Base-by-base conservation (phyloP, 345 rosid genomes). In the Ricinus communis region DNA sequence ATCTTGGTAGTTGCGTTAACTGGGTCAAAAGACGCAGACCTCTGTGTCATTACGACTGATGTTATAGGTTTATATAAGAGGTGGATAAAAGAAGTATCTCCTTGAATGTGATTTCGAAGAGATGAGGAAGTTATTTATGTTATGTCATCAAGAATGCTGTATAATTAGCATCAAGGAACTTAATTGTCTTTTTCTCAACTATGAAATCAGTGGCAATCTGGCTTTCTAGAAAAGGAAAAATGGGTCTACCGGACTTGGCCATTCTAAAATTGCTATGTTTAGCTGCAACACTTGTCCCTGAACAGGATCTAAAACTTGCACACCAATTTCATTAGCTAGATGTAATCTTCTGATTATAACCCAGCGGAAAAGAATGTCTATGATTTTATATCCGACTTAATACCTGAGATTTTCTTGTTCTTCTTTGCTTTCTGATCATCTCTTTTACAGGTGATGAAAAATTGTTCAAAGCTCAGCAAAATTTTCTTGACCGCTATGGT, bases 401-500 rank as follows among this genome's bases (percentile, higher is more conserved):
- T 45, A 18, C 15, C 68, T 65, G 31, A 25, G 68, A 46, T 72
- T 46, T 40, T 38, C 64, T 21, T 56, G 11, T 1, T 11, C 14
- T 11, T 38, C 33, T 47, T 49, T 0, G 51, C 46, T 27, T 41
- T 50, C 27, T 68, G 57, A 13, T 61, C 25, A 46, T 18, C 54
- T 21, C 9, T 45, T 64, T 79, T 73, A 71, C 85, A 90, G 96
- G 84, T 94, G 25, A 91, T 94, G 91, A 91, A 82, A 83, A 84
- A 79, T 66, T 75, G 86, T 57, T 85, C 97, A 4, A 90, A 79
- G 65, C 77, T 90, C 11, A 79, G 92, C 77, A 94, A 91, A 83
- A 90, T 94, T 27, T 91, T 88, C 83, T 85, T 94, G 85, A 84
- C 93, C 1, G 97, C 97, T 58, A 90, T 94, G 97, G 96, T 91